Conservation (phyloP, 345 rosid genomes). For the Populus ilicifolia region DNA sequence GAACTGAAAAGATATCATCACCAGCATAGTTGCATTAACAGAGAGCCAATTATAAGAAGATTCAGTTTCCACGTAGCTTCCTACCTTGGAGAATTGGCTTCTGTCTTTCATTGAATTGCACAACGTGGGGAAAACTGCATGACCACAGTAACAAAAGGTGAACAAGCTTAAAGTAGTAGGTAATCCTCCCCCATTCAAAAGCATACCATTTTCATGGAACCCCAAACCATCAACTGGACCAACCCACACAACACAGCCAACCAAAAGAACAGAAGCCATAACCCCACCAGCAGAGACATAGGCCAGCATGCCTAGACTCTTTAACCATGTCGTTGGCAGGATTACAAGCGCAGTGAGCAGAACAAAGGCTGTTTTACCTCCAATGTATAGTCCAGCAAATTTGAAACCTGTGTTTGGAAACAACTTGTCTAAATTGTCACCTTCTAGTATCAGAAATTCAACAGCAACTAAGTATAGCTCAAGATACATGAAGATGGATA, state of each 20-base stretch:
- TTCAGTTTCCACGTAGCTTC: not conserved
- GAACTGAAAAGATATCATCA: not conserved
- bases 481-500: constrained; percentile 50
- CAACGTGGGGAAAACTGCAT: constrained; percentile 61
- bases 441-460: constrained; percentile 61
- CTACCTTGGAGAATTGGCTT: constrained; percentile 56
- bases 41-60: not conserved
- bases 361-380: constrained; percentile 55
- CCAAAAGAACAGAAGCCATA: constrained; percentile 47
- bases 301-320: constrained; percentile 53
- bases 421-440: constrained; percentile 59
- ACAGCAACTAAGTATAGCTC: constrained; percentile 62
- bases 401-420: constrained; percentile 41
- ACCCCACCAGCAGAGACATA: constrained; percentile 65
- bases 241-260: constrained; percentile 49
- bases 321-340: constrained; percentile 68
- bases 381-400: constrained; percentile 33
- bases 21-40: not conserved
- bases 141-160: constrained; percentile 61
- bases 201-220: constrained; percentile 39
- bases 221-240: constrained; percentile 56
- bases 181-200: constrained; percentile 43
- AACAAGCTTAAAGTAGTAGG: constrained; percentile 55
- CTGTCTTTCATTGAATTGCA: constrained; percentile 69
- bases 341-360: constrained; percentile 45